A percentile compares a stretch with the other conserved stretches of the same genome.
phyloP scores from a whole-genome alignment of 768 basidiomycete genomes.

The Solioccasus polychromus region DNA sequence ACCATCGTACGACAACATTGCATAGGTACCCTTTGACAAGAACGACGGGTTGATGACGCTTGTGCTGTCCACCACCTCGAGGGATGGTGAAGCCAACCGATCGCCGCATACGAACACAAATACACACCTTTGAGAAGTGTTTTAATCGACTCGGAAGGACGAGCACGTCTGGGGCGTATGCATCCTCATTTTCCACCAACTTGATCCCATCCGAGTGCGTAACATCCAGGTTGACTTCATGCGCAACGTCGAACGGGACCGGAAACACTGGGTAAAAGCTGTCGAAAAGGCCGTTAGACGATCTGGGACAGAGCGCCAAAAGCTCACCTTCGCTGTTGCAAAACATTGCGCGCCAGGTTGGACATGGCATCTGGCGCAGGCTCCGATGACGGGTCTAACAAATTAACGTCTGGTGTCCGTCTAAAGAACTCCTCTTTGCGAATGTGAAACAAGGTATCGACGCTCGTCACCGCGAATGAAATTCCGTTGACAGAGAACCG shows the following conservation, averaged over 20 bases:
- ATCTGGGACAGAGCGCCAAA: background rate
- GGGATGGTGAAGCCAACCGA: background rate
- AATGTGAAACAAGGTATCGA: constrained; percentile 88
- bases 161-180: constrained; percentile 74
- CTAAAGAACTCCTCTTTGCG: constrained; percentile 79
- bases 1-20: constrained; percentile 38
- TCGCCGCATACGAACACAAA: background rate
- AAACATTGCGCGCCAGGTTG: constrained; percentile 70
- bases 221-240: constrained; percentile 88
- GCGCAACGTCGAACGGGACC: constrained; percentile 64
- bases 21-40: constrained; percentile 59
- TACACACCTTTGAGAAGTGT: constrained; percentile 80
- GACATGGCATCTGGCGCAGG: constrained; percentile 70
- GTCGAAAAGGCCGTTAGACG: constrained; percentile 1
- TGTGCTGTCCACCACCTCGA: constrained; percentile 73
- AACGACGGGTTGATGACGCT: constrained; percentile 85
- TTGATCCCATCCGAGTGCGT: constrained; percentile 62
- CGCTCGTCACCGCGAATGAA: constrained; percentile 74
- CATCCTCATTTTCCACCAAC: constrained; percentile 33
- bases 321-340: constrained; percentile 81
- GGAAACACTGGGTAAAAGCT: constrained; percentile 98
- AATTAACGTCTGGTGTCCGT: constrained; percentile 59
- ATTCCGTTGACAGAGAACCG: constrained; percentile 84
- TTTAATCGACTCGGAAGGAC: constrained; percentile 86
- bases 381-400: constrained; percentile 43